Conservation (phyloP, 2,329 filamentous ascomycete species). For the Zymoseptoria crescenta region DNA sequence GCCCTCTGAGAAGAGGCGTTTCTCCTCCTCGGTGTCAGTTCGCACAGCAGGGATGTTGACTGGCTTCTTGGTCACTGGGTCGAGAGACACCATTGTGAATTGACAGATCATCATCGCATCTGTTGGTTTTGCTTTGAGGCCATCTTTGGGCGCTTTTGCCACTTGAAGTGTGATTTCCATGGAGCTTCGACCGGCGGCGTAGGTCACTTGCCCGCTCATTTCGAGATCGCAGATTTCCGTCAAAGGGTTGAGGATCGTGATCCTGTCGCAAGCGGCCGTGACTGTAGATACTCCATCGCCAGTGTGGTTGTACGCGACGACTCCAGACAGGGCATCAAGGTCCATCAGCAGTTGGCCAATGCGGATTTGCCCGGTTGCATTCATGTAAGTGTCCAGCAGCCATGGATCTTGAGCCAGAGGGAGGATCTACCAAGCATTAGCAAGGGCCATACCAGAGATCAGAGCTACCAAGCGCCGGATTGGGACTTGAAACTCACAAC, state of each 20-base stretch:
- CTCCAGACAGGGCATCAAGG: constrained; percentile 66
- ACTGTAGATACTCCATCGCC: constrained; percentile 57
- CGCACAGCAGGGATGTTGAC: constrained; percentile 55
- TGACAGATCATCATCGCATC: constrained; percentile 64
- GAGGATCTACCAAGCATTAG: constrained; percentile 50
- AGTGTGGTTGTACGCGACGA: constrained; percentile 67
- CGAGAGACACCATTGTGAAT: constrained; percentile 70
- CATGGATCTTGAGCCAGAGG: constrained; percentile 67
- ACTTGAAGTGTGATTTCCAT: constrained; percentile 69
- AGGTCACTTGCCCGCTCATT: constrained; percentile 60
- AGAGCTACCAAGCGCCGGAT: no score
- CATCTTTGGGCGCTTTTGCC: constrained; percentile 55
- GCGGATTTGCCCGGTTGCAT: constrained; percentile 65
- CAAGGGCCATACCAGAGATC: no score
- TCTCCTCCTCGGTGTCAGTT: constrained; percentile 58
- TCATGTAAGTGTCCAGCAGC: constrained; percentile 70
- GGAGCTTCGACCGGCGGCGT: constrained; percentile 64
- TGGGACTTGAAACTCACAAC: constrained; percentile 46
- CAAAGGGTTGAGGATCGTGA: constrained; percentile 61
- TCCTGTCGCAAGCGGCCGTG: constrained; percentile 56
- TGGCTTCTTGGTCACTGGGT: constrained; percentile 59
- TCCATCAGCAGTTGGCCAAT: constrained; percentile 73
- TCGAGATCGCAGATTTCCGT: constrained; percentile 73
- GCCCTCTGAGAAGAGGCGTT: constrained; percentile 53
- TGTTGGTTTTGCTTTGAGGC: constrained; percentile 48